Evolutionary conservation across 108 stramenopile genomes (phyloP), one percentile per base, ranked within the genome.

Genomic region (Mediolabrus comicus): DNA sequence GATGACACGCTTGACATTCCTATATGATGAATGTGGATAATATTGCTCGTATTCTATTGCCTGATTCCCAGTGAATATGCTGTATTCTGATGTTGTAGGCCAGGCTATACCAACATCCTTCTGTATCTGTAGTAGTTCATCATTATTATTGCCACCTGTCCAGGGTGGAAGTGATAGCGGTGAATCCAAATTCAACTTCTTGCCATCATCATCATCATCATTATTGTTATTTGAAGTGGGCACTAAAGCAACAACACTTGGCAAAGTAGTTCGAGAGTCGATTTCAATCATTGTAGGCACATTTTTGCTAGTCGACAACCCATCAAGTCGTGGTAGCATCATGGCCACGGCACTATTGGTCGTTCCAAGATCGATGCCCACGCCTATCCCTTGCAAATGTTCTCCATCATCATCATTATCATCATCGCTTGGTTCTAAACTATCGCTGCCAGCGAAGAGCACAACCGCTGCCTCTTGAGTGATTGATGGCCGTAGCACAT

Each of bases 331-430:
- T 28, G 80, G 81, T 14, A 84, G 65, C 66, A 97, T 73, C 54
- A 88, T 84, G 26, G 97, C 87, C 17, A 96, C 81, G 13, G 95
- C 94, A 17, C 91, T 92, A 68, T 93, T 89, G 7, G 96, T 98
- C 12, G 97, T 97, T 39, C 95, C 96, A 24, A 97, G 75, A 70
- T 97, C 96, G 55, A 97, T 90, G 16, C 96, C 96, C 14, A 96
- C 91, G 10, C 92, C 89, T 39, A 93, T 90, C n/a, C 81, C 89
- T 24, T 82, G 76, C 62, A 72, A 43, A 53, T 75, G 64, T 3
- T 27, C 34, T 30, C 65, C 72, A 16, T 58, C 56, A 14, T 58
- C 30, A 33, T 28, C 53, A 33, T 7, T 7, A 49, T 49, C 22
- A 1, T 5, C 7, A n/a, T n/a, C n/a, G n/a, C n/a, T n/a, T n/a